Percentiles rank a stretch among this genome's conserved stretches.
phyloP scores from a whole-genome alignment of 345 rosid species.

The Eucalyptus virginea region DNA sequence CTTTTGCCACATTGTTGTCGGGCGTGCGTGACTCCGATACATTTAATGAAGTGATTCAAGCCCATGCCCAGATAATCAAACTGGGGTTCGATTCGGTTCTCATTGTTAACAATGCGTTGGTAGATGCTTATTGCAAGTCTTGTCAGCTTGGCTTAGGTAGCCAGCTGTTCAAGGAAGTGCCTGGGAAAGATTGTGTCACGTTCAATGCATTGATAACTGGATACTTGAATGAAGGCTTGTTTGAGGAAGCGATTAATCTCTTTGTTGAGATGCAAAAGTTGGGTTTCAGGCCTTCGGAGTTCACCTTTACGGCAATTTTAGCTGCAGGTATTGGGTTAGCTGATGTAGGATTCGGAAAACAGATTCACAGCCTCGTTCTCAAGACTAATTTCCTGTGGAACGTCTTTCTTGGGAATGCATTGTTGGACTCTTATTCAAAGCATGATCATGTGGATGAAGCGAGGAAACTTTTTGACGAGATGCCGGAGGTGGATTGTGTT shows the following conservation, averaged over 20 bases:
- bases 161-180: conserved; percentile 36
- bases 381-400: conserved; percentile 40
- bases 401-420: conserved; percentile 75
- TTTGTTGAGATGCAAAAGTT: conserved; percentile 42
- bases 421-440: conserved; percentile 85
- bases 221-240: conserved; percentile 43
- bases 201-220: conserved; percentile 76
- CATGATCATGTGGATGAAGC: conserved; percentile 35
- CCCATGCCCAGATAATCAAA: conserved; percentile 45
- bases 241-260: conserved; percentile 37
- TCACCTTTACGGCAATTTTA: conserved; percentile 67
- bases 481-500: conserved; percentile 68
- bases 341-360: conserved; percentile 42
- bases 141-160: conserved; percentile 28
- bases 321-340: conserved; percentile 46
- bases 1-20: conserved; percentile 56
- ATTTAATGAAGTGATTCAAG: conserved; percentile 25
- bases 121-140: conserved; percentile 69
- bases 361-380: conserved; percentile 49
- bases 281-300: conserved; percentile 66
- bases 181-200: conserved; percentile 47
- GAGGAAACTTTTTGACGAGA: conserved; percentile 41
- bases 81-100: conserved; percentile 28
- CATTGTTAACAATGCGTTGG: conserved; percentile 54
- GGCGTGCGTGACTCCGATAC: conserved; percentile 31